Conservation (phyloP, 2,329 filamentous ascomycete species). For the Ophiostoma tasmaniense region DNA sequence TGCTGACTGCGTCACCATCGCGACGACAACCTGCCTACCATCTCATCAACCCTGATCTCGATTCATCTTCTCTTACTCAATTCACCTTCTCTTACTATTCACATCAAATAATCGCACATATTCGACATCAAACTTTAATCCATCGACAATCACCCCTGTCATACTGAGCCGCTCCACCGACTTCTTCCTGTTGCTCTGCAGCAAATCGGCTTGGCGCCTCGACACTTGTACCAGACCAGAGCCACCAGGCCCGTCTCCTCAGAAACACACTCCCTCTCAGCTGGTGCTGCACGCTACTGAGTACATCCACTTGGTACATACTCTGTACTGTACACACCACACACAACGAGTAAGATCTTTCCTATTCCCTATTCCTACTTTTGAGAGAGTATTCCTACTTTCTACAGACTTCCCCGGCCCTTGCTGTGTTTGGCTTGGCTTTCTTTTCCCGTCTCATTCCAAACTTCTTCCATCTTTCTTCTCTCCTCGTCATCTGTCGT, state of each 20-base stretch:
- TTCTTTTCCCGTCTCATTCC: conserved; percentile 2
- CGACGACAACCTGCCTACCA: conserved; percentile 3
- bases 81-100: too few relatives aligned
- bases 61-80: not conserved
- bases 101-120: not conserved
- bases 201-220: conserved; percentile 15
- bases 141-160: not conserved
- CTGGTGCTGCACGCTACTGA: not conserved
- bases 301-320: not conserved
- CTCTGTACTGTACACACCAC: too few relatives aligned
- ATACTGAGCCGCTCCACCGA: conserved; percentile 4
- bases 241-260: conserved; percentile 7
- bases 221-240: too few relatives aligned
- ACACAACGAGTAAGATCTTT: not conserved
- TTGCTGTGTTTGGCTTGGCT: not conserved
- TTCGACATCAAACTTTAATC: not conserved
- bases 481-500: not conserved
- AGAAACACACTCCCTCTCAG: conserved; percentile 11
- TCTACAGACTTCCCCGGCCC: not conserved
- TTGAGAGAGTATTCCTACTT: too few relatives aligned
- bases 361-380: not conserved
- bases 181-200: conserved; percentile 11
- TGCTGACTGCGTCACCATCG: conserved; percentile 11
- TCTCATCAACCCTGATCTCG: not conserved
- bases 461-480: conserved; percentile 8